Conservation (phyloP, 2,329 filamentous ascomycete genomes). For the Didymella lethalis region DNA sequence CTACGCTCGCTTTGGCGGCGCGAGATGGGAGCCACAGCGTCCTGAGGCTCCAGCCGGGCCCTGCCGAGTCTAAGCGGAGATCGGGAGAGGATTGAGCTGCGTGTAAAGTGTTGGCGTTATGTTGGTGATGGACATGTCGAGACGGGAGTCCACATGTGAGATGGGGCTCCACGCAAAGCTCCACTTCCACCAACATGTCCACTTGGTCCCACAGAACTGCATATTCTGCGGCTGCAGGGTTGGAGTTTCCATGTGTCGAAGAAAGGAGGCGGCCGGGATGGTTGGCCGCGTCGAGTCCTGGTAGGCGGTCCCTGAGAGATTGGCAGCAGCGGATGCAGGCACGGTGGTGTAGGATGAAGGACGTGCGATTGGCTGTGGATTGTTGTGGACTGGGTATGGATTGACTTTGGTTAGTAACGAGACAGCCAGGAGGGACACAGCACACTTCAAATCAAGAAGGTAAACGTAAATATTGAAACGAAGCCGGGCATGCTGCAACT, state of each 20-base stretch:
- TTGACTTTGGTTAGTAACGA: no score
- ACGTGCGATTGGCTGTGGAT: constrained; percentile 2
- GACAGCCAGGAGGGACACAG: no score
- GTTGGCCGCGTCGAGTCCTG: not conserved
- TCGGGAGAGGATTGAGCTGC: not conserved
- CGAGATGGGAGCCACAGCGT: constrained; percentile 6
- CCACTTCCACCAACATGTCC: constrained; percentile 4
- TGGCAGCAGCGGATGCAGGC: not conserved
- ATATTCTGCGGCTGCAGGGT: not conserved
- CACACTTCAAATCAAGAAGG: not conserved
- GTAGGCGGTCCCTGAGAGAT: not conserved
- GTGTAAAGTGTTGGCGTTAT: not conserved
- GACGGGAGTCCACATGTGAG: constrained; percentile 6
- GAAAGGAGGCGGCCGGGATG: not conserved
- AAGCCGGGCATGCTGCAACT: not conserved
- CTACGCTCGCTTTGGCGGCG: constrained; percentile 14
- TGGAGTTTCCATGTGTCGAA: constrained; percentile 11
- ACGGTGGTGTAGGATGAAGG: not conserved
- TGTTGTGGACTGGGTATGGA: not conserved
- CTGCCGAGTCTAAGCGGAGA: constrained; percentile 14
- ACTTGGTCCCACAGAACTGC: not conserved
- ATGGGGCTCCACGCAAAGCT: constrained; percentile 9
- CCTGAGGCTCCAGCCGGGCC: constrained; percentile 18
- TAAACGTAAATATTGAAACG: not conserved
- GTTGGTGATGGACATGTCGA: not conserved